Evolutionary conservation across 2,329 filamentous ascomycete species (phyloP).

Genomic region (Fusarium vanettenii): DNA sequence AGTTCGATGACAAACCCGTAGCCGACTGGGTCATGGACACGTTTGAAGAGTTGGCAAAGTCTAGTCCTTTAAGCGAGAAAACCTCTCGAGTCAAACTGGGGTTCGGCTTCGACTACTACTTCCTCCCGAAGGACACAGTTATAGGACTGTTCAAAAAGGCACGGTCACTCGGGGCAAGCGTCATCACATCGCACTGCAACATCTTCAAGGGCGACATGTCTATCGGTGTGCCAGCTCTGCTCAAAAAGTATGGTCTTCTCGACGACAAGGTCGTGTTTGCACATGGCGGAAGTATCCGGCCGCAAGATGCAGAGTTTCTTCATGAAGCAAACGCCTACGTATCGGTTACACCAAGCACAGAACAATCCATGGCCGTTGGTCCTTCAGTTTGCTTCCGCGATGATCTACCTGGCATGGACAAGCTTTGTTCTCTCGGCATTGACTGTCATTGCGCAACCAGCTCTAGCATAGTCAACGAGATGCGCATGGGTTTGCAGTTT

Average conservation of each 20-base stretch:
- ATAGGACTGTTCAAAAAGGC: neutral
- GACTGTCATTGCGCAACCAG: slow-evolving; percentile 6
- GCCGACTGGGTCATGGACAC: slow-evolving; percentile 3
- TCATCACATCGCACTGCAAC: neutral
- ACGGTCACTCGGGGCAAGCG: neutral
- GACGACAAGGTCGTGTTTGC: slow-evolving; percentile 8
- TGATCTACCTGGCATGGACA: slow-evolving; percentile 1
- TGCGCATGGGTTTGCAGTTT: neutral
- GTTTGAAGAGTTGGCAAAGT: neutral
- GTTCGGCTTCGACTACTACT: slow-evolving; percentile 7
- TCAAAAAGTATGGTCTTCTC: neutral
- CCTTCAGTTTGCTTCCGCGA: neutral
- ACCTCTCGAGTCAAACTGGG: slow-evolving; percentile 2
- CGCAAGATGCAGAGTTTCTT: neutral
- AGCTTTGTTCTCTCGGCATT: neutral
- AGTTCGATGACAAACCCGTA: neutral
- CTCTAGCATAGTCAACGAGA: slow-evolving; percentile 5
- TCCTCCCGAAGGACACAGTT: neutral
- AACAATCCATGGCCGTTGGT: slow-evolving; percentile 22
- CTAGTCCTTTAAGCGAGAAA: neutral
- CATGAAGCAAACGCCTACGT: slow-evolving; percentile 1
- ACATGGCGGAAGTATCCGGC: neutral
- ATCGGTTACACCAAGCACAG: slow-evolving; percentile 15
- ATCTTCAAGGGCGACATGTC: neutral
- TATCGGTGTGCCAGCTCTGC: slow-evolving; percentile 1